A percentile compares a stretch with the other conserved stretches of the same genome.
These are phyloP conservation scores for Tranzscheliella williamsii DNA, from an alignment of 1,284 basidiomycete species.

Conservation along the genomic window DNA sequence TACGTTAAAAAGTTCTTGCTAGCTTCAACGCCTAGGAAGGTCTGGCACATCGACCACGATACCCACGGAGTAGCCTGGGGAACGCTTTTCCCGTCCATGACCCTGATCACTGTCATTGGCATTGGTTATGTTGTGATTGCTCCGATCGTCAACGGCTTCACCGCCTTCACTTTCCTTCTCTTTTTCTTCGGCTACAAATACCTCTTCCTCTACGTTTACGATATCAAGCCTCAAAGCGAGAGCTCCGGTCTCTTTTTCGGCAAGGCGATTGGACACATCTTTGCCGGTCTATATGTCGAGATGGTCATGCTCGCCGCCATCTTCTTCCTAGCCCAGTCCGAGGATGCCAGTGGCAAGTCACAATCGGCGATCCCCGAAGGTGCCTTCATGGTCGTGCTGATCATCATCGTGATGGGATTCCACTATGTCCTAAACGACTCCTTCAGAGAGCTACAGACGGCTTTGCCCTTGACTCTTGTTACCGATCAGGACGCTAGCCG, in stretches of 20 bases:
- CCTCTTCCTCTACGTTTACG: conserved; percentile 65
- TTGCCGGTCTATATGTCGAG: conserved; percentile 70
- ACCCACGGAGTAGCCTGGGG: conserved; percentile 77
- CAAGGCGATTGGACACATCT: conserved; percentile 86
- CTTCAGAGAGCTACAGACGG: conserved; percentile 46
- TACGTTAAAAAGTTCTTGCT: conserved; percentile 82
- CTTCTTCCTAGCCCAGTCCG: conserved; percentile 54
- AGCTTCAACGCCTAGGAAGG: conserved; percentile 84
- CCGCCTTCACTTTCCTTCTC: conserved; percentile 77
- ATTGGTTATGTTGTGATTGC: conserved; percentile 81
- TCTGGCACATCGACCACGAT: conserved; percentile 76
- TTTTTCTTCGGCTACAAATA: conserved; percentile 73
- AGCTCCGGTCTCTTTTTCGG: conserved; percentile 96
- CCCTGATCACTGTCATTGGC: conserved; percentile 52
- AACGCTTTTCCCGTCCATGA: conserved; percentile 66
- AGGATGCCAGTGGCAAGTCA: conserved; percentile 22
- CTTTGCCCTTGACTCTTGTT: conserved; percentile 46
- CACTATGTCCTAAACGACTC: conserved; percentile 60
- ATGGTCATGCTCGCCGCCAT: conserved; percentile 54
- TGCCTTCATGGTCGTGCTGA: conserved; percentile 79
- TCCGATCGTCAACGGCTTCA: conserved; percentile 90
- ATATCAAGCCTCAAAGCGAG: conserved; percentile 74
- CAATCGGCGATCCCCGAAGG: conserved; percentile 60
- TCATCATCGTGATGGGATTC: conserved; percentile 73
- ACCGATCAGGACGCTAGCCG: conserved; percentile 4